Percentiles rank a stretch among this genome's conserved stretches.
phyloP scores from a whole-genome alignment of 1,139 yeast species.

The Candida mesenterica region DNA sequence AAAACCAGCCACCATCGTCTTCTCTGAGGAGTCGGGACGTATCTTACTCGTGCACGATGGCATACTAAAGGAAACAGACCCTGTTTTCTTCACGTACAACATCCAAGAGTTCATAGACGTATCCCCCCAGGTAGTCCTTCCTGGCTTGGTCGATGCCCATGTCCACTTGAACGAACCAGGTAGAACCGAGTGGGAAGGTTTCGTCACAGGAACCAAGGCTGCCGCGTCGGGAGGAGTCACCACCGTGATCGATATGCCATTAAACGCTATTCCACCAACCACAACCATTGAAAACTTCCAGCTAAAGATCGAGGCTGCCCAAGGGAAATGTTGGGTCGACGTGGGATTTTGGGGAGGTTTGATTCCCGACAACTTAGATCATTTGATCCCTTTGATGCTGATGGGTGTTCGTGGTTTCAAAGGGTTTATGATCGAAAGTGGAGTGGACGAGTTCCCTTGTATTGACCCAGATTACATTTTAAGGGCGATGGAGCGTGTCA shows the following conservation, averaged over 20 bases:
- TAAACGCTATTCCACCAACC: constrained; percentile 94
- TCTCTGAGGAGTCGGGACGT: constrained; percentile 61
- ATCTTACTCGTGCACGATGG: constrained; percentile 49
- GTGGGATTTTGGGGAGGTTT: constrained; percentile 97
- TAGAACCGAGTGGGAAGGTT: constrained; percentile 94
- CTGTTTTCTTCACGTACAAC: constrained; percentile 38
- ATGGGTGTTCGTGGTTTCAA: constrained; percentile 93
- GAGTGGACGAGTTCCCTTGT: constrained; percentile 92
- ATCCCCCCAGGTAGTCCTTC: constrained; percentile 68
- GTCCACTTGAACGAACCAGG: constrained; percentile 95
- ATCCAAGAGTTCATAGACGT: constrained; percentile 51
- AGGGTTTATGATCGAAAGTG: constrained; percentile 86
- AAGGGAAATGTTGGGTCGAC: constrained; percentile 85
- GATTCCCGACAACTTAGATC: constrained; percentile 70
- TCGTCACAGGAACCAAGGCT: constrained; percentile 86
- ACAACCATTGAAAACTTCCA: constrained; percentile 77
- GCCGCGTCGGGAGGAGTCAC: constrained; percentile 97
- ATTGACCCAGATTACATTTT: constrained; percentile 62
- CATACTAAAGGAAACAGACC: constrained; percentile 33
- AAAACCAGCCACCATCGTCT: constrained; percentile 66
- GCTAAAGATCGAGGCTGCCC: constrained; percentile 72
- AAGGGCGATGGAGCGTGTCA: constrained; percentile 61
- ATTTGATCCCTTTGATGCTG: constrained; percentile 68
- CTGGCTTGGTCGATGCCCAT: constrained; percentile 91
- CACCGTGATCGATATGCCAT: constrained; percentile 93